Conservation (phyloP, 805 yeast genomes). For the Yamadazyma tumulicola region DNA sequence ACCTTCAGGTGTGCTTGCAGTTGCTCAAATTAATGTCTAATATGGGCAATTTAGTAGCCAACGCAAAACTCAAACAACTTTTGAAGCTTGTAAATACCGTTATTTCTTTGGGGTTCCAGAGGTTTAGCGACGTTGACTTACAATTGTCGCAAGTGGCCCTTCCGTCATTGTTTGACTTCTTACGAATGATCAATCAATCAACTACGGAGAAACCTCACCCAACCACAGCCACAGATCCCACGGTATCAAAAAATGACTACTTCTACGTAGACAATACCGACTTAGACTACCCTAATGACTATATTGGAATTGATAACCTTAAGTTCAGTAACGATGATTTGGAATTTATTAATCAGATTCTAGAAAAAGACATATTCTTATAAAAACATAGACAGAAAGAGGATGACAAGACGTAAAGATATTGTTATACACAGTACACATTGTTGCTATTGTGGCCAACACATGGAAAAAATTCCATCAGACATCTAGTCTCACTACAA, state of each 20-base stretch:
- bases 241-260: neutral
- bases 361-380: neutral
- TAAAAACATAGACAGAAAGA: no score
- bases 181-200: no score
- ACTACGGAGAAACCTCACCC: neutral
- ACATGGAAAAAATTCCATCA: neutral
- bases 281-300: slow-evolving; percentile 15
- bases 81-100: slow-evolving; percentile 1
- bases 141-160: neutral
- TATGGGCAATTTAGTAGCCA: slow-evolving; percentile 21
- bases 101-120: neutral
- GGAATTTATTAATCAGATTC: slow-evolving; percentile 14
- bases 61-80: slow-evolving; percentile 7
- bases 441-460: no score
- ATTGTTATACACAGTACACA: neutral
- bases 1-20: slow-evolving; percentile 15
- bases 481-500: neutral
- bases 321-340: slow-evolving; percentile 18
- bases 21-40: slow-evolving; percentile 18
- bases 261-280: slow-evolving; percentile 1
- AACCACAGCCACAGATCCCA: neutral
- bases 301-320: slow-evolving; percentile 13
- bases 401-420: neutral
- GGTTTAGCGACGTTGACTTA: neutral
- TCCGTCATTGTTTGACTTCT: slow-evolving; percentile 4